Evolutionary conservation across 2,329 filamentous ascomycete genomes (phyloP).

Genomic region (Calonectria multiphialidica): DNA sequence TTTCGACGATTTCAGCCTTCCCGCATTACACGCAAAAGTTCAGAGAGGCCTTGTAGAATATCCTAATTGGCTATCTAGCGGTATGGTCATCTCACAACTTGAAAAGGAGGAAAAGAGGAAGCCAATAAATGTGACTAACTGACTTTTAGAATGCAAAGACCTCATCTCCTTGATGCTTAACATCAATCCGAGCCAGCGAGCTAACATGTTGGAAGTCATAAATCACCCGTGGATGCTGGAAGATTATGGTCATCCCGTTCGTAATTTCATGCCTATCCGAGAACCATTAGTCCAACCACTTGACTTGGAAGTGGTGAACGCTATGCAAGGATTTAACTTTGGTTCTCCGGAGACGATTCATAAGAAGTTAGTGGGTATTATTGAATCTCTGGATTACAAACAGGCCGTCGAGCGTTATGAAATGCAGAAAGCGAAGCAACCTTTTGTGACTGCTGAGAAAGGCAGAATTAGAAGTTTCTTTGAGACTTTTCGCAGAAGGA

Average conservation of each 20-base stretch:
- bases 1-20: slow-evolving; percentile 99
- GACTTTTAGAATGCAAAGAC: slow-evolving; percentile 83
- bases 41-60: slow-evolving; percentile 97
- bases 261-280: slow-evolving; percentile 86
- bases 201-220: slow-evolving; percentile 91
- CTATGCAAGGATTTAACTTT: slow-evolving; percentile 99
- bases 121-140: too few species aligned
- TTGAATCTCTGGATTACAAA: slow-evolving; percentile 95
- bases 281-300: slow-evolving; percentile 87
- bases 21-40: slow-evolving; percentile 96
- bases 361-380: slow-evolving; percentile 81
- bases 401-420: slow-evolving; percentile 78
- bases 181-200: slow-evolving; percentile 88
- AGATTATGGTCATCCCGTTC: slow-evolving; percentile 85
- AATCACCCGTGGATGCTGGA: slow-evolving; percentile 96
- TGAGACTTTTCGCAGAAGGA: slow-evolving; percentile 90
- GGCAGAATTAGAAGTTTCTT: slow-evolving; percentile 74
- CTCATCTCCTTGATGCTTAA: slow-evolving; percentile 96
- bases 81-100: slow-evolving; percentile 62
- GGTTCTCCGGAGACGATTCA: slow-evolving; percentile 87
- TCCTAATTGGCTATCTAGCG: slow-evolving; percentile 89
- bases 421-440: slow-evolving; percentile 71
- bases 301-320: slow-evolving; percentile 84
- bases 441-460: slow-evolving; percentile 65
- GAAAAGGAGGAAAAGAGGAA: slow-evolving; percentile 7